Percentiles rank a stretch among this genome's conserved stretches.
Evolutionary conservation across 148 eudicot genomes (phyloP).

Genomic region (Cornus kousa): DNA sequence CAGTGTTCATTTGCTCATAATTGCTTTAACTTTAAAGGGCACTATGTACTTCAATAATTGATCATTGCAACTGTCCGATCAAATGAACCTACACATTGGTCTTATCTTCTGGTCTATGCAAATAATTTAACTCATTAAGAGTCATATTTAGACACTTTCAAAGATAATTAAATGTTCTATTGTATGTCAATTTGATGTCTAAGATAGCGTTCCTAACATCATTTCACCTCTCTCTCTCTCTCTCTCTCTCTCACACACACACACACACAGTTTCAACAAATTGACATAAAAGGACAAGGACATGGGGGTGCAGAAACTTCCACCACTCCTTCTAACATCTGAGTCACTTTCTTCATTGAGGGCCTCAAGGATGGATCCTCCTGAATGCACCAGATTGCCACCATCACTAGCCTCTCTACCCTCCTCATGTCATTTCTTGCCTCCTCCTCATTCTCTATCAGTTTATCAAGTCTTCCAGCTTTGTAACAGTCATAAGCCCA

Average conservation of each 20-base stretch:
- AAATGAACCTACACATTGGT: too few relatives aligned
- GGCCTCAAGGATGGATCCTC: constrained; percentile 25
- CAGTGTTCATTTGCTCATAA: not conserved
- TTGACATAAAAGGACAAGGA: not conserved
- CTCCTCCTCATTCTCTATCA: constrained; percentile 26
- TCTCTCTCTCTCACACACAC: too few relatives aligned
- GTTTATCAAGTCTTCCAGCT: not conserved
- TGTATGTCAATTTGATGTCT: too few relatives aligned
- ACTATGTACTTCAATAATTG: too few relatives aligned
- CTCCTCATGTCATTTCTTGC: constrained; percentile 16
- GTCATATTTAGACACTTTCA: too few relatives aligned
- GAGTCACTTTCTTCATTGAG: constrained; percentile 16
- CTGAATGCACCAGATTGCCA: constrained; percentile 30
- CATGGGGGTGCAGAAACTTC: constrained; percentile 18
- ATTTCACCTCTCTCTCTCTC: too few relatives aligned
- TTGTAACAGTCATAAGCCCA: constrained; percentile 17
- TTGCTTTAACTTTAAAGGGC: too few relatives aligned
- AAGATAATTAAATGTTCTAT: too few relatives aligned
- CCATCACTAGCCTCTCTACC: constrained; percentile 25
- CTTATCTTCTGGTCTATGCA: too few relatives aligned
- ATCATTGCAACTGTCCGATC: too few relatives aligned
- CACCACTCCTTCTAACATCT: constrained; percentile 24
- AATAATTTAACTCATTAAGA: too few relatives aligned
- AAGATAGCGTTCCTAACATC: too few relatives aligned
- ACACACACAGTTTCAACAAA: not conserved